These are phyloP conservation scores for Hygrocybe coccinea DNA, from an alignment of 768 basidiomycete species.

Conservation along the genomic window DNA sequence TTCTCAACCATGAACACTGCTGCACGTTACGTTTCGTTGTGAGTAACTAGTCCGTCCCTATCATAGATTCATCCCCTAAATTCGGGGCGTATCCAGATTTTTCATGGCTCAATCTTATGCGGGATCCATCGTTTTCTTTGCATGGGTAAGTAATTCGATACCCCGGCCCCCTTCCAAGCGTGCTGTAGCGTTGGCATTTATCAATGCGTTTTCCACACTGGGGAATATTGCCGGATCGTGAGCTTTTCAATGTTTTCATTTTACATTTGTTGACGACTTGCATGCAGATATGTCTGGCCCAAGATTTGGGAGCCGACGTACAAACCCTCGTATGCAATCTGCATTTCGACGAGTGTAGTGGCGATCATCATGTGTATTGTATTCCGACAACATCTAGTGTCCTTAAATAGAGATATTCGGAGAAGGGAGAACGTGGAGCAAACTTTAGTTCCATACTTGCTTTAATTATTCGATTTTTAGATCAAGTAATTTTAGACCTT, in stretches of 20 bases:
- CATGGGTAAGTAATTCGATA: conserved; percentile 48
- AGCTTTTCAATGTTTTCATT: conserved; percentile 24
- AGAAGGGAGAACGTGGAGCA: neutral
- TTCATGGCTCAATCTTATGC: conserved; percentile 72
- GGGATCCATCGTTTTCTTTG: conserved; percentile 62
- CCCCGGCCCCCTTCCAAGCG: conserved; percentile 73
- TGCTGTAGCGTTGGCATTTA: conserved; percentile 77
- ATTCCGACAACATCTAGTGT: neutral
- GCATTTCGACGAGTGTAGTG: neutral
- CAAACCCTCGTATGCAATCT: neutral
- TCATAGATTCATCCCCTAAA: neutral
- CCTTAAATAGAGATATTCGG: neutral
- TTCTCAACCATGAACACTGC: conserved; percentile 57
- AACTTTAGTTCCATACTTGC: neutral
- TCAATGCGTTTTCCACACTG: conserved; percentile 76
- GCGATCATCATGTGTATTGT: neutral
- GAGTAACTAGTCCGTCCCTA: conserved; percentile 15
- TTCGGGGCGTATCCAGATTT: conserved; percentile 43
- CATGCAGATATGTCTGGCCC: conserved; percentile 11
- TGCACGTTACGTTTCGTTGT: conserved; percentile 64
- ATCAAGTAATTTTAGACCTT: no score
- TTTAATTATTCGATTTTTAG: neutral
- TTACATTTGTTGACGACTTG: neutral
- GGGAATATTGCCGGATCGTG: conserved; percentile 84
- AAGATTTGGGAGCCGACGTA: conserved; percentile 10